Evolutionary conservation across 805 yeast genomes (phyloP), one percentile per base, ranked within the genome.

Genomic region (Wickerhamomyces hampshirensis): DNA sequence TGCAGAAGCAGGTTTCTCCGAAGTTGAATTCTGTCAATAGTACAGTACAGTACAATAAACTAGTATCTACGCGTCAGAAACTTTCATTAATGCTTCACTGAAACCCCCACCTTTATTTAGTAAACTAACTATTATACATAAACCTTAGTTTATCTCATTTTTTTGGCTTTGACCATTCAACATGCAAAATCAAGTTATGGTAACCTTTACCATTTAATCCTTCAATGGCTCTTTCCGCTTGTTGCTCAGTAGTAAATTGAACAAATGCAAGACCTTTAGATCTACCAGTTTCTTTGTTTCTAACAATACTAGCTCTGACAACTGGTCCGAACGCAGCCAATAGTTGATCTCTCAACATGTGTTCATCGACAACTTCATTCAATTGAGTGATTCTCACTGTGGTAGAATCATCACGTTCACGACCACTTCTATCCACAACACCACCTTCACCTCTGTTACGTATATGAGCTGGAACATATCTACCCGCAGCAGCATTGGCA

Each of bases 201-300:
- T 83, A 84, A 73, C 97, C 96, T 69, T 78, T 83, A 55, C 97
- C 96, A 61, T 93, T 73, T 63, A 88, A 73, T 44, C 59, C 59
- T 44, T 83, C 79, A 64, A 83, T 68, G 35, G 96, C 98, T 47
- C 59, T 62, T 63, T 84, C 80, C 30, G 98, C 98, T 49, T 66
- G 68, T 39, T 63, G 60, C 56, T 77, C 77, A 38, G 79, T 72
- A 41, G 72, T 75, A 60, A 84, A 84, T 42, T 91, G 81, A 47
- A 89, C 94, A 63, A 86, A 93, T 5, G 98, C 98, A 63, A 91
- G 79, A 57, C 99, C 99, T 67, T 87, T 84, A 30, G 96, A 84
- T 63, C 81, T 82, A 47, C 95, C 93, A 18, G 98, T 93, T 53
- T 84, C 95, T 67, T 87, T 83, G 67, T 88, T 85, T 69, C 85